A percentile compares a stretch with the other conserved stretches of the same genome.
Conservation (phyloP, 257 asterid species). For the Catharanthus roseus region DNA sequence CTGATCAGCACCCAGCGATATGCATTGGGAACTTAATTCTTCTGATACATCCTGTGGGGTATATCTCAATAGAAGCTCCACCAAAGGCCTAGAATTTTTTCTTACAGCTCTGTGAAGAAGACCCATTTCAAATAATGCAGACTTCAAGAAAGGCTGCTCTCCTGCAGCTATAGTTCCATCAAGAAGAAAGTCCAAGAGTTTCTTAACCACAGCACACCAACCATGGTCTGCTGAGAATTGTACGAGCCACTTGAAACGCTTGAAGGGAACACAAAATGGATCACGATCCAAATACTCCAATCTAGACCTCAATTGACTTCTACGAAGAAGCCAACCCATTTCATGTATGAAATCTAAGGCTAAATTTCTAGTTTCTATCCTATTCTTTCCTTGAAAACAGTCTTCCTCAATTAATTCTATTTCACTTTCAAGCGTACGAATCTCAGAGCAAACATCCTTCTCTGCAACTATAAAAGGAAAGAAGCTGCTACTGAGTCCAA, state of each 20-base stretch:
- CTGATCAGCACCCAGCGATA: conserved; percentile 24
- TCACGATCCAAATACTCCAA: conserved; percentile 32
- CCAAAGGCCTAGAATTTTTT: conserved; percentile 61
- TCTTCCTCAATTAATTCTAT: conserved; percentile 39
- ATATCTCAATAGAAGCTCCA: conserved; percentile 59
- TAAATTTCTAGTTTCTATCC: conserved; percentile 32
- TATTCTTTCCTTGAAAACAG: conserved; percentile 26
- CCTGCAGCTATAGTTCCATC: conserved; percentile 47
- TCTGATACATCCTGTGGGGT: conserved; percentile 46
- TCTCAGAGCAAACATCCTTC: conserved; percentile 62
- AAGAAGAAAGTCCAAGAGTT: conserved; percentile 51
- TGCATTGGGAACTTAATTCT: conserved; percentile 42
- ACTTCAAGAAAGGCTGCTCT: conserved; percentile 44
- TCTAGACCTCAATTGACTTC: conserved; percentile 40
- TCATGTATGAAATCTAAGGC: conserved; percentile 67
- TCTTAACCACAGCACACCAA: conserved; percentile 65
- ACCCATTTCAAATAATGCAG: conserved; percentile 52
- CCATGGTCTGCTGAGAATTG: conserved; percentile 63
- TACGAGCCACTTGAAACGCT: conserved; percentile 55
- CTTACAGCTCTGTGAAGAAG: conserved; percentile 72
- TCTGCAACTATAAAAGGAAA: conserved; percentile 69
- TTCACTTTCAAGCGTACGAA: conserved; percentile 62
- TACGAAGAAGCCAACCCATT: conserved; percentile 78
- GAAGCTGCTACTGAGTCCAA: conserved; percentile 62
- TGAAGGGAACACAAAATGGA: conserved; percentile 35